A percentile compares a stretch with the other conserved stretches of the same genome.
These are phyloP conservation scores for Pseudotsuga menziesii DNA, from an alignment of 75 land plant species.

Conservation along the genomic window DNA sequence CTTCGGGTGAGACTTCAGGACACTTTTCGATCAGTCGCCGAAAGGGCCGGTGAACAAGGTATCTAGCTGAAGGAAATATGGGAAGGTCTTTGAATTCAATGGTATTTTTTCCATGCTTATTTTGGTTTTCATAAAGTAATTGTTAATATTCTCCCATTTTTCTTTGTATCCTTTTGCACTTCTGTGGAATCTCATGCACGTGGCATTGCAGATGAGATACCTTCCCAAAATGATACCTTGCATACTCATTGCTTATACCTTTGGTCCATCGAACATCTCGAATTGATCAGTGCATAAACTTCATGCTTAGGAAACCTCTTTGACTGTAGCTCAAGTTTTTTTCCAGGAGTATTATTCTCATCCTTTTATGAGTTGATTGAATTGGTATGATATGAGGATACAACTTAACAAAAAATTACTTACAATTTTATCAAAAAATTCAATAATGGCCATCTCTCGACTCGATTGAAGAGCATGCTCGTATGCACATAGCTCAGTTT, in stretches of 20 bases:
- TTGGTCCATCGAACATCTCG: constrained; percentile 46
- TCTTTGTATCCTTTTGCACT: constrained; percentile 73
- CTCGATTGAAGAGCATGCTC: constrained; percentile 23
- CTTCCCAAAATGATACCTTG: constrained; percentile 72
- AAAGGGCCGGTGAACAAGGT: constrained; percentile 39
- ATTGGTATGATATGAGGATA: neutral
- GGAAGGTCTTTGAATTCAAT: constrained; percentile 55
- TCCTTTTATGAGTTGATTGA: neutral
- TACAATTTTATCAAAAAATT: constrained; percentile 18
- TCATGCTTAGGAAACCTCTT: constrained; percentile 66
- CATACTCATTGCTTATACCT: constrained; percentile 42
- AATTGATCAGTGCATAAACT: constrained; percentile 51
- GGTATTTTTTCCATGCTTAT: constrained; percentile 32
- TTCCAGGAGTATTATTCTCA: neutral
- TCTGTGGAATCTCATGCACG: constrained; percentile 47
- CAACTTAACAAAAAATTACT: constrained; percentile 16
- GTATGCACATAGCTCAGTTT: constrained; percentile 19
- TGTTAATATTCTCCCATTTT: constrained; percentile 93
- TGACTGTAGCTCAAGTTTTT: constrained; percentile 19
- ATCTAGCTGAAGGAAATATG: constrained; percentile 67
- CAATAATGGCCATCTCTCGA: constrained; percentile 21
- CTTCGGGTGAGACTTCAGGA: too few relatives aligned
- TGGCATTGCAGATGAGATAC: constrained; percentile 38
- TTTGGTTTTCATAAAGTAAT: constrained; percentile 70
- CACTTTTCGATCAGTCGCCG: too few relatives aligned